Percentiles rank a stretch among this genome's conserved stretches.
Conservation (phyloP, 306 rosid genomes). For the Quercus dentata region DNA sequence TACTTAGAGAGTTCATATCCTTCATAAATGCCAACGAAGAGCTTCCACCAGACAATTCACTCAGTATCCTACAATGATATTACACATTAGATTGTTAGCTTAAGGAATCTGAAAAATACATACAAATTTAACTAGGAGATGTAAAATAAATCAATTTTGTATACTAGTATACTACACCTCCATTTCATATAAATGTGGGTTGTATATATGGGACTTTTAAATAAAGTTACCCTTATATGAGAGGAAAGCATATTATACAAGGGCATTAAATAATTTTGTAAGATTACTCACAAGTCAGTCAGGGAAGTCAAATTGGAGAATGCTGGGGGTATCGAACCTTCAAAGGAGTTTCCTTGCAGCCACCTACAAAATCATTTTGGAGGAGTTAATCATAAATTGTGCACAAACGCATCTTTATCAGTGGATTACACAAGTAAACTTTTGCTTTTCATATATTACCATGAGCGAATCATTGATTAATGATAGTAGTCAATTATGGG, state of each 20-base stretch:
- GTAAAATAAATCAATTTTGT: background rate
- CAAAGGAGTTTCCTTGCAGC: conserved; percentile 78
- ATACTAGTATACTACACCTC: no score
- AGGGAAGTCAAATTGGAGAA: conserved; percentile 69
- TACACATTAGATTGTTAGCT: background rate
- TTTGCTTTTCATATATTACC: no score
- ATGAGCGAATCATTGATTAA: no score
- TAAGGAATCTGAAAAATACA: background rate
- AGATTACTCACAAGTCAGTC: conserved; percentile 52
- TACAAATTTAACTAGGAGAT: background rate
- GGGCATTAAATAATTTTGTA: no score
- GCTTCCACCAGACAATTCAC: no score
- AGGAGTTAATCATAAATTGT: background rate
- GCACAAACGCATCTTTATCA: background rate
- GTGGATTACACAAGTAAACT: background rate
- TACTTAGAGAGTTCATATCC: conserved; percentile 52
- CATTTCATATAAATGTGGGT: no score
- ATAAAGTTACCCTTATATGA: no score
- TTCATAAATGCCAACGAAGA: no score
- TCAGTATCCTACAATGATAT: no score
- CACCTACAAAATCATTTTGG: conserved; percentile 43
- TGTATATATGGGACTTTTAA: no score
- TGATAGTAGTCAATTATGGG: no score
- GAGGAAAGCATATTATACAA: no score
- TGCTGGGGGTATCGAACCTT: conserved; percentile 62